A percentile compares a stretch with the other conserved stretches of the same genome.
These are phyloP conservation scores for Opeltia flavorubescens DNA, from an alignment of 495 filamentous ascomycete species.

Conservation along the genomic window DNA sequence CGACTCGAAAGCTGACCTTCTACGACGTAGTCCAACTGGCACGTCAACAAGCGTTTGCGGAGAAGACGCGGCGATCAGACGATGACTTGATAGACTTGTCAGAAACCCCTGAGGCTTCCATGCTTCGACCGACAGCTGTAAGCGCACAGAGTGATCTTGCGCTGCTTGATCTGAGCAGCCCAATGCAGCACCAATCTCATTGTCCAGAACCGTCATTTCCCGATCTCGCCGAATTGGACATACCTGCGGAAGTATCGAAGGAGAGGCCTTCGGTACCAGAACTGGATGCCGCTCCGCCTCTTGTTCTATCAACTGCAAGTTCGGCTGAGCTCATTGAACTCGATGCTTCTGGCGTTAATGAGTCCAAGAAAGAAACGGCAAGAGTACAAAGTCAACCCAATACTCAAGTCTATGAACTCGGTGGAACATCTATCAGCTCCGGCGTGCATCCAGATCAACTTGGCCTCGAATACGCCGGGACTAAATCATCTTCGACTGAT, in stretches of 20 bases:
- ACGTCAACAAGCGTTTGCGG: slow-evolving; percentile 3
- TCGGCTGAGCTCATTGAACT: background rate
- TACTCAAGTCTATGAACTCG: background rate
- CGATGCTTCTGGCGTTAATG: background rate
- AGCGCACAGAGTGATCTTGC: background rate
- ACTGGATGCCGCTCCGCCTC: background rate
- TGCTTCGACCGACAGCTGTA: background rate
- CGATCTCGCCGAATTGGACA: background rate
- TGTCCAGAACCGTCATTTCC: background rate
- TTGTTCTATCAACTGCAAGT: background rate
- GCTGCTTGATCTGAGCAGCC: background rate
- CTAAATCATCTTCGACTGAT: background rate
- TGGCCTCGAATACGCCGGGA: background rate
- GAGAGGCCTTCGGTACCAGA: background rate
- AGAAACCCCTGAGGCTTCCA: background rate
- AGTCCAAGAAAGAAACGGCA: background rate
- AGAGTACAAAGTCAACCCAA: background rate
- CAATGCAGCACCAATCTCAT: background rate
- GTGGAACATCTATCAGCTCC: background rate
- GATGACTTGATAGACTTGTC: slow-evolving; percentile 6
- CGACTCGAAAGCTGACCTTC: background rate
- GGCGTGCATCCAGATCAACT: background rate
- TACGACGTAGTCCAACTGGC: slow-evolving; percentile 3
- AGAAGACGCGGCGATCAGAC: background rate
- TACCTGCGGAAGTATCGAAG: background rate